phyloP scores from a whole-genome alignment of 2,329 filamentous ascomycete genomes.

The Periconia macrospinosa region DNA sequence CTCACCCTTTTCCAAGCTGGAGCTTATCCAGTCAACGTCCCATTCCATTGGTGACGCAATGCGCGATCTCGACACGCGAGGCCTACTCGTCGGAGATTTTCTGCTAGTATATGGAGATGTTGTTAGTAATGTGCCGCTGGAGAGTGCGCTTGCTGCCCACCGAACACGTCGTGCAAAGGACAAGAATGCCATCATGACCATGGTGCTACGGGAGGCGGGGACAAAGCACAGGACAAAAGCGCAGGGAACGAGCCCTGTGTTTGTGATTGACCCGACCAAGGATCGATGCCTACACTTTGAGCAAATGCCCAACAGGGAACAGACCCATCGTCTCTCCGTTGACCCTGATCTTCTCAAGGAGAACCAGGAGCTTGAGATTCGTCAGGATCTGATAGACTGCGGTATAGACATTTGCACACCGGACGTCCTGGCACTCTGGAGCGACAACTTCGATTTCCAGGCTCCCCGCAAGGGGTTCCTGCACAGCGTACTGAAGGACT shows the following conservation, averaged over 20 bases:
- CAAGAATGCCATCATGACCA: conserved; percentile 97
- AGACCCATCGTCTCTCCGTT: conserved; percentile 68
- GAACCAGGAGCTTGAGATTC: conserved; percentile 76
- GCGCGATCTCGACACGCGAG: conserved; percentile 85
- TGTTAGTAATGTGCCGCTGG: conserved; percentile 86
- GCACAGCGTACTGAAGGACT: conserved; percentile 92
- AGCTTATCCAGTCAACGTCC: conserved; percentile 85
- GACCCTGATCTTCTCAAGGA: conserved; percentile 78
- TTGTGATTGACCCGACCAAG: conserved; percentile 79
- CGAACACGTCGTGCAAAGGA: conserved; percentile 77
- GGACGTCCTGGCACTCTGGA: conserved; percentile 92
- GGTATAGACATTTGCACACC: conserved; percentile 97
- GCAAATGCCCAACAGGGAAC: conserved; percentile 74
- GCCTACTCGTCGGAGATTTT: conserved; percentile 86
- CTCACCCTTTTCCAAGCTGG: conserved; percentile 78
- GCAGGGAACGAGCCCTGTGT: conserved; percentile 75
- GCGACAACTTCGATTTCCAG: conserved; percentile 97
- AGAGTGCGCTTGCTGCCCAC: conserved; percentile 75
- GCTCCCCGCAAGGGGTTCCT: conserved; percentile 85
- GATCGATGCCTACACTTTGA: conserved; percentile 91
- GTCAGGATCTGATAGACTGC: conserved; percentile 87
- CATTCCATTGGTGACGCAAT: conserved; percentile 91
- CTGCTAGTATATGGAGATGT: conserved; percentile 90
- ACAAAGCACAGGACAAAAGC: conserved; percentile 75
- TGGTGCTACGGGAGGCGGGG: conserved; percentile 81